These are phyloP conservation scores for Lophium mytilinum DNA, from an alignment of 495 filamentous ascomycete species.

Conservation along the genomic window DNA sequence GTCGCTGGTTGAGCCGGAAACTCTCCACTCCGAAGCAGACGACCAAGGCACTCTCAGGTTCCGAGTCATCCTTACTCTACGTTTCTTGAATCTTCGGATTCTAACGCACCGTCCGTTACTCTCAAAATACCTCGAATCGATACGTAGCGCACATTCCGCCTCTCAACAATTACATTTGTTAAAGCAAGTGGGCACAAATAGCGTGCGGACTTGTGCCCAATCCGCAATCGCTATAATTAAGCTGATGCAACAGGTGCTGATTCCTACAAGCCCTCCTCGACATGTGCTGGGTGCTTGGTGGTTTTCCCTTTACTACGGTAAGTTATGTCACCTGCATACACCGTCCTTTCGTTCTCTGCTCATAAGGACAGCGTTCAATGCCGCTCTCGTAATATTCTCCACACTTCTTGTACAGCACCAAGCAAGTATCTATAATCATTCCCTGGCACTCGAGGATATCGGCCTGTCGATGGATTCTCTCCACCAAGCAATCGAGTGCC, in stretches of 20 bases:
- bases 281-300: constrained; percentile 38
- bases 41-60: constrained; percentile 5
- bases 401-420: too few relatives aligned
- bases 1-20: neutral
- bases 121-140: constrained; percentile 31
- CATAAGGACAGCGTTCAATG: constrained; percentile 34
- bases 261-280: constrained; percentile 20
- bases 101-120: constrained; percentile 37
- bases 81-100: constrained; percentile 35
- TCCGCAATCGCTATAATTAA: constrained; percentile 36
- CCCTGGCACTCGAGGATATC: too few relatives aligned
- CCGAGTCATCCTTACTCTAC: constrained; percentile 32
- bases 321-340: neutral
- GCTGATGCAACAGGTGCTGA: constrained; percentile 31
- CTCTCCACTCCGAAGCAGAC: neutral
- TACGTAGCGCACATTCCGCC: constrained; percentile 29
- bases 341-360: neutral
- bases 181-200: constrained; percentile 34
- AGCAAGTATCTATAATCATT: too few relatives aligned
- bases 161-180: constrained; percentile 20
- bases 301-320: constrained; percentile 40
- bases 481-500: too few relatives aligned
- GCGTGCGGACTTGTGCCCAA: constrained; percentile 33
- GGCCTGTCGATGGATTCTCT: too few relatives aligned
- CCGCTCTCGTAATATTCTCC: constrained; percentile 33